Base-by-base conservation (phyloP, 495 filamentous ascomycete species). In the Collariella sp. region DNA sequence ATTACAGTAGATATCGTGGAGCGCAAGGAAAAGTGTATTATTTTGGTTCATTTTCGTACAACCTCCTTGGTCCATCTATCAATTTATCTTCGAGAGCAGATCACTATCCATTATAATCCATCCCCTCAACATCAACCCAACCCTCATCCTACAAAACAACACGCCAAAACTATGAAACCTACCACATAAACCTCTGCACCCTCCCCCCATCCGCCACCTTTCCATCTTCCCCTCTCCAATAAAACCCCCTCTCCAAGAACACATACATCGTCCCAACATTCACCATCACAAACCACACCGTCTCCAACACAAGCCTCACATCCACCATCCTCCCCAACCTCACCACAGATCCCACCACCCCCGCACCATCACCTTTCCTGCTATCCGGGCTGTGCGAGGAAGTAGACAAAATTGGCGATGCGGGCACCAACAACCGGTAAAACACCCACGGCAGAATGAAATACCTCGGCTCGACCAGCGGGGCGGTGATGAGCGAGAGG, bases 391-490 rank as follows among this genome's bases (percentile, higher is more conserved):
- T 31, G 5, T 13, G 23, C 4, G 20, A 43, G 24, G 5, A 23
- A 24, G 6, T 3, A 3, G 1, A 26, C 2, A 31, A n/a, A 10
- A 23, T 2, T 5, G 31, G 38, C 72, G 50, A 63, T 13, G 69
- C 60, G 7, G 86, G 86, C 0, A 96, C 69, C 67, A 95, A 82
- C 12, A 96, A 70, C 9, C 94, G 77, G 88, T 89, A 98, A 64
- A 96, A 81, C 24, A 96, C 80, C 93, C 93, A 98, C 0, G 91
- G 91, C 3, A 95, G 75, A 63, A 97, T 91, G 64, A 94, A 91
- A 65, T 98, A 98, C 5, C 93, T 79, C 2, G 90, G 91, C 62
- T 98, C 93, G 11, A 98, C 91, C 2, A 98, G 78, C 2, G 93
- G 89, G 0, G 94, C 91, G 0, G 89, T 89, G 41, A 94, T 66